phyloP scores from a whole-genome alignment of 129 eudicot species.

The Flaveria trinervia region DNA sequence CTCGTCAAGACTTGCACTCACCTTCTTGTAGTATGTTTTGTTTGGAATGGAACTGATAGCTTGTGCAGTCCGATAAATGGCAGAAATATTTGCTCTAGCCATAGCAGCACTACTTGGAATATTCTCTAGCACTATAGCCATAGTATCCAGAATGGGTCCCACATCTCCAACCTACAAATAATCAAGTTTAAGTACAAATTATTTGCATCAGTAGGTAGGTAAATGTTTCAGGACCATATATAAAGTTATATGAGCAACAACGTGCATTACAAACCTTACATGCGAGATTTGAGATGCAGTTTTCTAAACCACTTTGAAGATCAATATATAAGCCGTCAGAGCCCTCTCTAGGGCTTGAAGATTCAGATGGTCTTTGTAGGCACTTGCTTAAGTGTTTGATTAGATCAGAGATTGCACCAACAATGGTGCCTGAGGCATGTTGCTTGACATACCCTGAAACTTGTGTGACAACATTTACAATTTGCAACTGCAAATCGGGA shows the following conservation, averaged over 20 bases:
- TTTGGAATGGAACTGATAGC: constrained; percentile 66
- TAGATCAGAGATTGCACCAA: constrained; percentile 73
- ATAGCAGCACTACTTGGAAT: constrained; percentile 47
- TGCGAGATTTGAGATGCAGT: constrained; percentile 57
- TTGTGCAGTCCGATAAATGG: constrained; percentile 66
- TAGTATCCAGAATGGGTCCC: constrained; percentile 80
- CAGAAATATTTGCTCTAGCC: constrained; percentile 63
- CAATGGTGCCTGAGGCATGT: constrained; percentile 52
- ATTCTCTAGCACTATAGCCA: constrained; percentile 79
- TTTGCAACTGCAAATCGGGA: constrained; percentile 56
- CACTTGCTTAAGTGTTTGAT: constrained; percentile 68
- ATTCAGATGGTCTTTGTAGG: constrained; percentile 55
- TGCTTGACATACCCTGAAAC: constrained; percentile 56
- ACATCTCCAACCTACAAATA: constrained; percentile 71
- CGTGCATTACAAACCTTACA: constrained; percentile 46
- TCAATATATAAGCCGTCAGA: constrained; percentile 47
- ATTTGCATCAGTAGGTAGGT: background rate
- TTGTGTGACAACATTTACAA: constrained; percentile 53
- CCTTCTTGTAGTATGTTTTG: constrained; percentile 62
- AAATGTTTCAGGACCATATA: background rate
- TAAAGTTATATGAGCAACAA: background rate
- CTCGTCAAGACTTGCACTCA: constrained; percentile 19
- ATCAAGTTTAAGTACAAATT: background rate
- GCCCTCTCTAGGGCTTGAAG: constrained; percentile 53
- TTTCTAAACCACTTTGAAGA: constrained; percentile 67